Conservation (phyloP, 2,329 filamentous ascomycete species). For the Ophiosphaerella korrae region DNA sequence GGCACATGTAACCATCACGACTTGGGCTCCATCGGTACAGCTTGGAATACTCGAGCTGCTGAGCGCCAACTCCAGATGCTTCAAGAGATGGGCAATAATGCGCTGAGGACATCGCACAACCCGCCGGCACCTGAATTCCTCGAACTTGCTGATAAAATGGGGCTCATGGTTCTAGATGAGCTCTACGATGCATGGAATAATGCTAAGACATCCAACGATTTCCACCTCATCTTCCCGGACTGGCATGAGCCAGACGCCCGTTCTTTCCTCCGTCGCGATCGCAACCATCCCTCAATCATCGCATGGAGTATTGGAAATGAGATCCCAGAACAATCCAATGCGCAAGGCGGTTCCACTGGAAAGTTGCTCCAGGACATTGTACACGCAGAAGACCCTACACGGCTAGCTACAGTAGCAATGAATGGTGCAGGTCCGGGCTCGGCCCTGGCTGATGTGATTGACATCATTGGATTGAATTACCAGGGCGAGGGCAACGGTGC, state of each 20-base stretch:
- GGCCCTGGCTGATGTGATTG: slow-evolving; percentile 50
- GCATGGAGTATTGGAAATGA: slow-evolving; percentile 63
- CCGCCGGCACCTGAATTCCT: slow-evolving; percentile 59
- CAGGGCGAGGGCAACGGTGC: slow-evolving; percentile 57
- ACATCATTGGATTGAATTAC: slow-evolving; percentile 61
- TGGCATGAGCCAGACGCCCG: slow-evolving; percentile 62
- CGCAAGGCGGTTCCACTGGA: slow-evolving; percentile 40
- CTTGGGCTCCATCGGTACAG: slow-evolving; percentile 57
- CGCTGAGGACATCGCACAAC: slow-evolving; percentile 60
- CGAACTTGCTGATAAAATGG: slow-evolving; percentile 56
- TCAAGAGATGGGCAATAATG: slow-evolving; percentile 58
- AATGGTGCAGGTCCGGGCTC: slow-evolving; percentile 52
- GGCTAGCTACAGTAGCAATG: slow-evolving; percentile 54
- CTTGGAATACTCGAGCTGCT: slow-evolving; percentile 57
- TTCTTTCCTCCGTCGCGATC: slow-evolving; percentile 58
- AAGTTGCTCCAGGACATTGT: slow-evolving; percentile 51
- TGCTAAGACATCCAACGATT: slow-evolving; percentile 57
- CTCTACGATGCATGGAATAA: slow-evolving; percentile 60
- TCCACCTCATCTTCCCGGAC: slow-evolving; percentile 58
- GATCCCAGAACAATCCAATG: slow-evolving; percentile 54
- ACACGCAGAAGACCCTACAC: slow-evolving; percentile 55
- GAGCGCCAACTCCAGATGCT: slow-evolving; percentile 58
- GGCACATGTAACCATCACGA: slow-evolving; percentile 59
- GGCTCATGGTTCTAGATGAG: slow-evolving; percentile 60
- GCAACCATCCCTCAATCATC: slow-evolving; percentile 61